phyloP scores from a whole-genome alignment of 805 yeast species.

The Yarrowia phangngaensis region DNA sequence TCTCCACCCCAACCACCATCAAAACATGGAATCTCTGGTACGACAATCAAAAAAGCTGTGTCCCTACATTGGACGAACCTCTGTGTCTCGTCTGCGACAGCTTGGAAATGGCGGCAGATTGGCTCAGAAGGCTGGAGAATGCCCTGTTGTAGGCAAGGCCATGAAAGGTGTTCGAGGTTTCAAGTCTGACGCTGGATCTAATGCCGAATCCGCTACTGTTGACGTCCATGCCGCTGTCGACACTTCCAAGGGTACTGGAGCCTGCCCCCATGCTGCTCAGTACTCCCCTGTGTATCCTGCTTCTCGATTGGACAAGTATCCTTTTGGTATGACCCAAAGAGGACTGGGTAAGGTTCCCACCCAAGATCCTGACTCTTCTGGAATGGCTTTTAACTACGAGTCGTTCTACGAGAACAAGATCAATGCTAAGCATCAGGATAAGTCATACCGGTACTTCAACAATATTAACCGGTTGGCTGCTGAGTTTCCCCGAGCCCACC shows the following conservation, averaged over 20 bases:
- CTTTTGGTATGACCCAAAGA: slow-evolving; percentile 25
- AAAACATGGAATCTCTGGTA: slow-evolving; percentile 69
- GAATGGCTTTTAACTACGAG: slow-evolving; percentile 58
- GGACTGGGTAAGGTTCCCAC: slow-evolving; percentile 26
- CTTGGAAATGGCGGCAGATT: slow-evolving; percentile 47
- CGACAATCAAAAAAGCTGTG: slow-evolving; percentile 74
- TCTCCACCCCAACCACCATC: neutral
- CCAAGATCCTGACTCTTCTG: slow-evolving; percentile 27
- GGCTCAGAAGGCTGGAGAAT: slow-evolving; percentile 58
- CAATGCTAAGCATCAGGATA: slow-evolving; percentile 72
- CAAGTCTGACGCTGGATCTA: slow-evolving; percentile 35
- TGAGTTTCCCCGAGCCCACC: slow-evolving; percentile 92
- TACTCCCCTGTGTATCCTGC: slow-evolving; percentile 26
- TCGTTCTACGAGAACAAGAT: slow-evolving; percentile 67
- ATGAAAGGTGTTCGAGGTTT: slow-evolving; percentile 39
- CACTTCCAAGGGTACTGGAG: slow-evolving; percentile 30
- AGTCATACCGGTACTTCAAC: slow-evolving; percentile 93
- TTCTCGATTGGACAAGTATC: slow-evolving; percentile 24
- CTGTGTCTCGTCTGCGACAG: slow-evolving; percentile 57
- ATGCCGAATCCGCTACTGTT: slow-evolving; percentile 40
- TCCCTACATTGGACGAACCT: slow-evolving; percentile 67
- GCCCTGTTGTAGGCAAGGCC: slow-evolving; percentile 92
- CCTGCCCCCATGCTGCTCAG: slow-evolving; percentile 28
- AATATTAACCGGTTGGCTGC: slow-evolving; percentile 93
- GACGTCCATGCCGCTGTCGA: slow-evolving; percentile 36